Evolutionary conservation across 768 basidiomycete species (phyloP).

Genomic region (Tylopilus subfusipes): DNA sequence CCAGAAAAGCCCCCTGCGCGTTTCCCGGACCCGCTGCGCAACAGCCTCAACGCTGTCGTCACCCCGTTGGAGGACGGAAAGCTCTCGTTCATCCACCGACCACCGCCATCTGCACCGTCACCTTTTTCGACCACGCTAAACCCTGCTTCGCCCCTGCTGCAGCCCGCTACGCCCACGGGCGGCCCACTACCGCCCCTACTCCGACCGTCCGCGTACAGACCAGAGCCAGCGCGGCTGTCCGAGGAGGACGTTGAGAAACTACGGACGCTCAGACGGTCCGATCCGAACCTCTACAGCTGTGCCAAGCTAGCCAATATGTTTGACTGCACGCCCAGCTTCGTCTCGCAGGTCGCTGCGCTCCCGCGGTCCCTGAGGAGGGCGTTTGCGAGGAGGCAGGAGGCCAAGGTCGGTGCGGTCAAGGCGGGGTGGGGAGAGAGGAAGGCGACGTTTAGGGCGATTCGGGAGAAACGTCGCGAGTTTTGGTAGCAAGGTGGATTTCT

Average conservation of each 20-base stretch:
- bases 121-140: slow-evolving; percentile 67
- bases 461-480: slow-evolving; percentile 61
- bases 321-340: slow-evolving; percentile 64
- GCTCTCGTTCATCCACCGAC: slow-evolving; percentile 79
- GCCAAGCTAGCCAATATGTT: slow-evolving; percentile 73
- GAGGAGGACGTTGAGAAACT: slow-evolving; percentile 55
- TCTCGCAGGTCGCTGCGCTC: slow-evolving; percentile 61
- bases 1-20: slow-evolving; percentile 47
- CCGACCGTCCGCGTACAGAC: slow-evolving; percentile 38
- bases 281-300: slow-evolving; percentile 61
- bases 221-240: slow-evolving; percentile 41
- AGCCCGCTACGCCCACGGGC: slow-evolving; percentile 30
- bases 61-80: slow-evolving; percentile 48
- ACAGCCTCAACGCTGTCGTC: slow-evolving; percentile 50
- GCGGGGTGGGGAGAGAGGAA: slow-evolving; percentile 72
- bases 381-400: slow-evolving; percentile 43
- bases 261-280: slow-evolving; percentile 49
- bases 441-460: slow-evolving; percentile 56
- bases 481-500: slow-evolving; percentile 48
- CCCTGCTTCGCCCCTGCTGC: slow-evolving; percentile 70
- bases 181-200: slow-evolving; percentile 46
- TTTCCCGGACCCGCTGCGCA: slow-evolving; percentile 53
- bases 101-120: slow-evolving; percentile 74
- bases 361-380: slow-evolving; percentile 46
- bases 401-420: slow-evolving; percentile 43